Percentiles rank a stretch among this genome's conserved stretches.
These are phyloP conservation scores for Physcomitrellopsis africana DNA, from an alignment of 225 moss, liverwort and hornwort species.

Conservation along the genomic window DNA sequence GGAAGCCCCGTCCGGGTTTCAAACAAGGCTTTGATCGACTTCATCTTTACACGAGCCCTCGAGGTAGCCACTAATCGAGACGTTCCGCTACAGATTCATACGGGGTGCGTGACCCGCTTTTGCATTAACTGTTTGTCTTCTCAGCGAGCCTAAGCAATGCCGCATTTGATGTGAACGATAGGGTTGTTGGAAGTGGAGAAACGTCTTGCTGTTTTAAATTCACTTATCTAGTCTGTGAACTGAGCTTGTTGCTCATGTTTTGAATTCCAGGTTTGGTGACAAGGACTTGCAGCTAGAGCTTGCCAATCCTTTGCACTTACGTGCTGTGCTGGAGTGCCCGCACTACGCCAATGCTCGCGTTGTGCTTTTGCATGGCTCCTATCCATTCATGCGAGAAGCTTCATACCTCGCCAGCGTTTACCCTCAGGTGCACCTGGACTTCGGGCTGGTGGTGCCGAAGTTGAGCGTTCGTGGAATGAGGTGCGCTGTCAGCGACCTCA, in stretches of 20 bases:
- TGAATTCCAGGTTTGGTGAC: slow-evolving; percentile 81
- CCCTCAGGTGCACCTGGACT: slow-evolving; percentile 81
- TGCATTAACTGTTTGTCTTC: too few species aligned
- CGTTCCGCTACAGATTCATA: slow-evolving; percentile 90
- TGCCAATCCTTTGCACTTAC: slow-evolving; percentile 89
- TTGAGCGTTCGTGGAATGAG: slow-evolving; percentile 94
- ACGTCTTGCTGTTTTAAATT: too few species aligned
- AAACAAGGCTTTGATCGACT: slow-evolving; percentile 83
- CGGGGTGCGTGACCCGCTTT: slow-evolving; percentile 59
- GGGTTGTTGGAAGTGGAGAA: too few species aligned
- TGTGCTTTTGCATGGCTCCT: slow-evolving; percentile 89
- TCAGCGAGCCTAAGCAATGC: too few species aligned
- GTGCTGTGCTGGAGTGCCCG: slow-evolving; percentile 80
- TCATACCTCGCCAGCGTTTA: slow-evolving; percentile 93
- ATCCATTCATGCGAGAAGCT: slow-evolving; percentile 97
- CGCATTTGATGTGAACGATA: background rate
- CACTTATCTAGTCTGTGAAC: background rate
- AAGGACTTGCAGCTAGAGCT: slow-evolving; percentile 90
- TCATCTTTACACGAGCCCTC: slow-evolving; percentile 78
- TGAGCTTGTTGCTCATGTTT: background rate
- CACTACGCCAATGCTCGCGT: slow-evolving; percentile 64
- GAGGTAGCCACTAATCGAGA: slow-evolving; percentile 76
- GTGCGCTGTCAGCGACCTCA: slow-evolving; percentile 77
- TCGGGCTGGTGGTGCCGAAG: slow-evolving; percentile 92
- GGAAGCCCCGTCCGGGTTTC: slow-evolving; percentile 71